Evolutionary conservation across 2,329 filamentous ascomycete species (phyloP).

Genomic region (Neodidymelliopsis sp.): DNA sequence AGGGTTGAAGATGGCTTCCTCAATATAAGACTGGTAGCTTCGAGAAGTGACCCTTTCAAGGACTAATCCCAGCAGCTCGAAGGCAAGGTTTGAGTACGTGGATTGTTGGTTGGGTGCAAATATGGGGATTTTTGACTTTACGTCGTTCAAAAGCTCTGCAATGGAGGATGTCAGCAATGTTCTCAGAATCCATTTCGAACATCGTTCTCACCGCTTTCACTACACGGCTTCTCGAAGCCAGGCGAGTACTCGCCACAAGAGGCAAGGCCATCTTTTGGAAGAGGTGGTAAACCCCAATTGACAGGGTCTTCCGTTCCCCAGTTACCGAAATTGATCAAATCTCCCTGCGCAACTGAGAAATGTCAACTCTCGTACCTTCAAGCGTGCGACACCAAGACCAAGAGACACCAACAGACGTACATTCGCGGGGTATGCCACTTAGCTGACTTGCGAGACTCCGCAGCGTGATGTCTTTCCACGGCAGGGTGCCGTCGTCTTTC

Average conservation of each 20-base stretch:
- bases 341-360: slow-evolving; percentile 38
- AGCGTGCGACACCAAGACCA: slow-evolving; percentile 19
- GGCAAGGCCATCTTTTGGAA: slow-evolving; percentile 39
- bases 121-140: slow-evolving; percentile 44
- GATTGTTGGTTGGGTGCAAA: slow-evolving; percentile 54
- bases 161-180: slow-evolving; percentile 15
- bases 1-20: slow-evolving; percentile 50
- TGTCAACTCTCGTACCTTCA: slow-evolving; percentile 38
- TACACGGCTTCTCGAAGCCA: slow-evolving; percentile 42
- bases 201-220: slow-evolving; percentile 23
- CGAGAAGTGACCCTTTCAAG: slow-evolving; percentile 49
- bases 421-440: slow-evolving; percentile 53
- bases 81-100: slow-evolving; percentile 54
- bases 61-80: slow-evolving; percentile 52
- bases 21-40: slow-evolving; percentile 50
- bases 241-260: slow-evolving; percentile 47
- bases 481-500: slow-evolving; percentile 37
- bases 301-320: slow-evolving; percentile 3
- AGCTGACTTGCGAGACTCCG: slow-evolving; percentile 54
- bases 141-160: slow-evolving; percentile 42
- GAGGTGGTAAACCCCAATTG: slow-evolving; percentile 46
- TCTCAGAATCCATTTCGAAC: neutral
- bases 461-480: slow-evolving; percentile 54
- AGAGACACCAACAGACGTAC: slow-evolving; percentile 23
- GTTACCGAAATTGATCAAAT: slow-evolving; percentile 34